Conservation (phyloP, 345 rosid genomes). For the Gossypium herbaceum region DNA sequence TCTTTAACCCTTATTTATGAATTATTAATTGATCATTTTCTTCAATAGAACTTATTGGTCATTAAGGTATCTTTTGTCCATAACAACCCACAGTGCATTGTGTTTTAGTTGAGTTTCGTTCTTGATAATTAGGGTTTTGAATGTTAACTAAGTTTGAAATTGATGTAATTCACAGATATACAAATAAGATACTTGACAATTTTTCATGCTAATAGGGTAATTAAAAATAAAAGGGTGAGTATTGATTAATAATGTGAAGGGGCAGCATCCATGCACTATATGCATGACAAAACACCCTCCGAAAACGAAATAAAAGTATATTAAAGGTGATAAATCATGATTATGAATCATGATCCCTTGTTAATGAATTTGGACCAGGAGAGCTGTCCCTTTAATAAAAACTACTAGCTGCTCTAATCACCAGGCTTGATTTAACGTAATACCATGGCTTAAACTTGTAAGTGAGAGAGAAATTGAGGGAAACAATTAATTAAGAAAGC, state of each 20-base stretch:
- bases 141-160: neutral
- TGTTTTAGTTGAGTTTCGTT: neutral
- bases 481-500: neutral
- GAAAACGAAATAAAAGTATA: constrained; percentile 5
- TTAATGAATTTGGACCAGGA: constrained; percentile 33
- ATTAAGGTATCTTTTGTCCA: neutral
- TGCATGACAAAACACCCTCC: neutral
- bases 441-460: constrained; percentile 29
- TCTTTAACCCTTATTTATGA: neutral
- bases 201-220: neutral
- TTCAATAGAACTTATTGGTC: neutral
- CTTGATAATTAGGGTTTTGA: neutral
- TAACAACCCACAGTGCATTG: too few relatives aligned
- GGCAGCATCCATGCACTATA: neutral
- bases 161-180: neutral
- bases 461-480: neutral
- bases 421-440: constrained; percentile 43
- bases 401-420: constrained; percentile 24
- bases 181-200: neutral
- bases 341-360: constrained; percentile 22
- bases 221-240: neutral
- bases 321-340: constrained; percentile 9
- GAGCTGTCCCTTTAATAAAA: constrained; percentile 45
- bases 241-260: neutral
- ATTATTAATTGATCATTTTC: neutral